phyloP scores from a whole-genome alignment of 2,329 filamentous ascomycete genomes.

The Periconia digitata region DNA sequence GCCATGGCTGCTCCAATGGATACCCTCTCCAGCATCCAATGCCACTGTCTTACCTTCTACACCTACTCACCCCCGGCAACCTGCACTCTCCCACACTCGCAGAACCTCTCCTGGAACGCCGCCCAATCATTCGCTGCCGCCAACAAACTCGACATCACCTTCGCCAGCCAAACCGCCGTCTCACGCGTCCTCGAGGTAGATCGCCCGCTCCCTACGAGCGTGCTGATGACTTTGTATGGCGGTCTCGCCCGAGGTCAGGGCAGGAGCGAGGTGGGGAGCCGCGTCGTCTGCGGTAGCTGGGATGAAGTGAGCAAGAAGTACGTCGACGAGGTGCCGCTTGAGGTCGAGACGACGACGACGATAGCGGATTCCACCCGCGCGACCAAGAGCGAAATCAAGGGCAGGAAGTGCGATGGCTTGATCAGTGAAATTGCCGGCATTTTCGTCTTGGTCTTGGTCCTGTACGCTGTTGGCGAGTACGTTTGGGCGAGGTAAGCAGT shows the following conservation, averaged over 20 bases:
- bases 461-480: constrained; percentile 21
- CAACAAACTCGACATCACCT: constrained; percentile 25
- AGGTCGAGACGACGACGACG: background rate
- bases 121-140: constrained; percentile 23
- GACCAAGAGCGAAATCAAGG: constrained; percentile 4
- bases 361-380: background rate
- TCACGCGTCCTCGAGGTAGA: constrained; percentile 19
- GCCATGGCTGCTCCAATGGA: constrained; percentile 16
- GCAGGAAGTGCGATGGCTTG: constrained; percentile 9
- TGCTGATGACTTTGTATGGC: constrained; percentile 11
- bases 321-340: background rate
- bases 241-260: constrained; percentile 5
- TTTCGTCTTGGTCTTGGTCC: constrained; percentile 18
- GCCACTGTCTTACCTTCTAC: constrained; percentile 28
- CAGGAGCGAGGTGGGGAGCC: constrained; percentile 14
- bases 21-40: constrained; percentile 22
- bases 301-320: constrained; percentile 21
- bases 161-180: constrained; percentile 23
- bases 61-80: constrained; percentile 17
- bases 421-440: constrained; percentile 19
- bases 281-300: constrained; percentile 27
- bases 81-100: constrained; percentile 24
- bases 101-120: constrained; percentile 24
- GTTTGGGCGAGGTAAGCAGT: constrained; percentile 22
- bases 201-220: constrained; percentile 20